phyloP scores from a whole-genome alignment of 1,139 yeast genomes.

The Diutina rugosa region DNA sequence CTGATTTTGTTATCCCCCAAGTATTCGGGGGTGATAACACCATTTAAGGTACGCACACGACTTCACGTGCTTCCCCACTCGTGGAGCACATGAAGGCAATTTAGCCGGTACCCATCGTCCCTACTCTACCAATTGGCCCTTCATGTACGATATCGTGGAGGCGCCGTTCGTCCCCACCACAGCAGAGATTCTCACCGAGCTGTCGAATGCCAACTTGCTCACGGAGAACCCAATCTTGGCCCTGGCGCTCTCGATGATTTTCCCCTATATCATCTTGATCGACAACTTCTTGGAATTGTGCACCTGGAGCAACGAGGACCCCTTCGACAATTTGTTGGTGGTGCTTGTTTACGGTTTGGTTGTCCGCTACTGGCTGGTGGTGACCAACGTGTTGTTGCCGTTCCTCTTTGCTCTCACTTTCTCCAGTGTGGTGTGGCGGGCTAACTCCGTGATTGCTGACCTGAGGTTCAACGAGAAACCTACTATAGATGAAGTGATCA shows the following conservation, averaged over 20 bases:
- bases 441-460: conserved; percentile 29
- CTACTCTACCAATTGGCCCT: neutral
- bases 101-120: neutral
- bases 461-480: conserved; percentile 33
- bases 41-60: neutral
- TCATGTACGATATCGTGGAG: conserved; percentile 7
- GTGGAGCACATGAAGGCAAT: neutral
- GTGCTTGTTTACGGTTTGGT: conserved; percentile 25
- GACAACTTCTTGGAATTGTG: conserved; percentile 32
- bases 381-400: conserved; percentile 27
- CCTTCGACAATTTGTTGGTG: conserved; percentile 32
- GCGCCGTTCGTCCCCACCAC: conserved; percentile 27
- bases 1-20: no score
- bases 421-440: conserved; percentile 32
- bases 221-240: conserved; percentile 34
- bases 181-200: conserved; percentile 15
- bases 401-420: conserved; percentile 19
- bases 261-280: conserved; percentile 32
- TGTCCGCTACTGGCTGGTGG: conserved; percentile 32
- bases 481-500: conserved; percentile 43
- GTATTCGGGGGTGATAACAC: no score
- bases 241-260: conserved; percentile 32
- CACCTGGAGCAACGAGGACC: conserved; percentile 46
- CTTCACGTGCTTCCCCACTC: neutral
- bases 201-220: conserved; percentile 17